phyloP scores from a whole-genome alignment of 176 grass and related monocot species.

The Phoenix roebelenii region DNA sequence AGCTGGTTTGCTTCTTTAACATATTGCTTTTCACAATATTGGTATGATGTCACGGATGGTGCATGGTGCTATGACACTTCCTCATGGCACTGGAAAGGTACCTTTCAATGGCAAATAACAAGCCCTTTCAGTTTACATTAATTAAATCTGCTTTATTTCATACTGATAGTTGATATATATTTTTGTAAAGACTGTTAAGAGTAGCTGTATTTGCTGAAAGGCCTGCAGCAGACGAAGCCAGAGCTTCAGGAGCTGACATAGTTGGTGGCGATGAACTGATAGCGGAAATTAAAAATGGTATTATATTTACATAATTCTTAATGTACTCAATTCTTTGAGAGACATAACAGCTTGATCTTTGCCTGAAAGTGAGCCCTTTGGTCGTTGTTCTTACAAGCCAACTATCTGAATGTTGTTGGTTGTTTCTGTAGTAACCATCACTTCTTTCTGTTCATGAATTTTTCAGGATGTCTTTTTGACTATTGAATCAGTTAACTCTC shows the following conservation, averaged over 20 bases:
- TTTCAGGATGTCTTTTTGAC: no score
- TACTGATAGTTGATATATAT: constrained; percentile 8
- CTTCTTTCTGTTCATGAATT: no score
- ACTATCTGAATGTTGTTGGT: no score
- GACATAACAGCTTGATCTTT: no score
- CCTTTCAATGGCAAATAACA: not conserved
- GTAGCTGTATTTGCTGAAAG: constrained; percentile 95
- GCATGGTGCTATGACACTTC: constrained; percentile 78
- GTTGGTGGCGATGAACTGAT: constrained; percentile 82
- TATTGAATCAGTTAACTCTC: no score
- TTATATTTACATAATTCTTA: not conserved
- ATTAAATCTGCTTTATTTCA: constrained; percentile 1
- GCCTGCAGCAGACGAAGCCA: constrained; percentile 77
- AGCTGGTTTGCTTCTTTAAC: not conserved
- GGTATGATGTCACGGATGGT: constrained; percentile 57
- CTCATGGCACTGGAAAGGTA: constrained; percentile 95
- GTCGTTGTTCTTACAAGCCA: no score
- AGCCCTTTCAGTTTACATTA: not conserved
- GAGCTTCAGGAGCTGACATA: constrained; percentile 72
- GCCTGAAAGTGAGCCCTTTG: no score
- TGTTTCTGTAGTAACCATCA: no score
- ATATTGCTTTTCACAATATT: constrained; percentile 1
- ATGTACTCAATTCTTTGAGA: no score
- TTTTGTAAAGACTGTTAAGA: constrained; percentile 68
- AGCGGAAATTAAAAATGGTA: constrained; percentile 78